Percentiles rank a stretch among this genome's conserved stretches.
Conservation (phyloP, 176 grass and related monocot species). For the Paspalum vaginatum region DNA sequence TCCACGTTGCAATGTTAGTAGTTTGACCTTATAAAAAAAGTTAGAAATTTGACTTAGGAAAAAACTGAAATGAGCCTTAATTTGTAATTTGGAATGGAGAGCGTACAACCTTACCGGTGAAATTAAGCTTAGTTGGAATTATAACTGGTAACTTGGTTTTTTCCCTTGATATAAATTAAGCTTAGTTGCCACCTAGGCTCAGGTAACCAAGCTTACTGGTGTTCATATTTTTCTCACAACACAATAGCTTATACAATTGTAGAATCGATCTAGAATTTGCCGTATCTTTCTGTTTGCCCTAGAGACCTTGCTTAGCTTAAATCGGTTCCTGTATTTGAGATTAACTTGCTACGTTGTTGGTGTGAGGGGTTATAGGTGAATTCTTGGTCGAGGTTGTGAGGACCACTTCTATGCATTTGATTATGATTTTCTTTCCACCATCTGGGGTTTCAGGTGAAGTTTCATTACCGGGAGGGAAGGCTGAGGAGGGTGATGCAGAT, state of each 20-base stretch:
- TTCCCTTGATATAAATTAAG: constrained; percentile 6
- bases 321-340: background rate
- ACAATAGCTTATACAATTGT: constrained; percentile 1
- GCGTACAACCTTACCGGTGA: too few relatives aligned
- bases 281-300: background rate
- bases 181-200: background rate
- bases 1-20: too few relatives aligned
- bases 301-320: constrained; percentile 15
- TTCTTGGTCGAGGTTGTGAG: background rate
- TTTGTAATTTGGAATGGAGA: too few relatives aligned
- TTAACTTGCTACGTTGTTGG: background rate
- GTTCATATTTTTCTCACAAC: background rate
- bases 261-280: background rate
- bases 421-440: background rate
- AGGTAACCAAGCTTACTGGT: constrained; percentile 5
- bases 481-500: constrained; percentile 67
- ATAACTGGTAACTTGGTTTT: background rate
- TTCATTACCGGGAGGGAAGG: constrained; percentile 73
- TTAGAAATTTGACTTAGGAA: too few relatives aligned
- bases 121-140: background rate
- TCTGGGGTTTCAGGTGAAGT: constrained; percentile 58
- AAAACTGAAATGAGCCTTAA: too few relatives aligned
- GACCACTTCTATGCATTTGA: background rate
- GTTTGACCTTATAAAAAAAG: too few relatives aligned
- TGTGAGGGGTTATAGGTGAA: background rate